phyloP scores from a whole-genome alignment of 2,329 filamentous ascomycete species.

The Talaromyces pinophilus region DNA sequence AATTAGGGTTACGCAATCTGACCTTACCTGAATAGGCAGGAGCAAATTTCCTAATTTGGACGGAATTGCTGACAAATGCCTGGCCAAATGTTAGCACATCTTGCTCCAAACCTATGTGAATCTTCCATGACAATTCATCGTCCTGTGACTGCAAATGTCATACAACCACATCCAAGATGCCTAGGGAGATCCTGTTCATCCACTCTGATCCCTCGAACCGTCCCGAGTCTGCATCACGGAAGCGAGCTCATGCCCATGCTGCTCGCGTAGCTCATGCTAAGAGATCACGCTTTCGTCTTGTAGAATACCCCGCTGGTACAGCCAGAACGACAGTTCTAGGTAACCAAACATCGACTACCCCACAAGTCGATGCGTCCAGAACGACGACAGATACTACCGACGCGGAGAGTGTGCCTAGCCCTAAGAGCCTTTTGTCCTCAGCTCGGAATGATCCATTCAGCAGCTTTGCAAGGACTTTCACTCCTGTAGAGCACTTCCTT shows the following conservation, averaged over 20 bases:
- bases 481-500: slow-evolving; percentile 5
- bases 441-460: slow-evolving; percentile 11
- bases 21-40: not conserved
- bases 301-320: slow-evolving; percentile 5
- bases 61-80: not conserved
- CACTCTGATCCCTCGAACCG: not conserved
- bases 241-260: slow-evolving; percentile 12
- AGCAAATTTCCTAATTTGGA: not conserved
- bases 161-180: not conserved
- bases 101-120: not conserved
- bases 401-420: not conserved
- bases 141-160: not conserved
- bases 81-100: not conserved
- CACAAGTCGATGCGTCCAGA: not conserved
- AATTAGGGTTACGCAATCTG: not conserved
- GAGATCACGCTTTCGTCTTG: slow-evolving; percentile 9
- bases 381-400: not conserved
- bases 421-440: slow-evolving; percentile 4
- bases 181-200: slow-evolving; percentile 8
- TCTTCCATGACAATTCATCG: not conserved
- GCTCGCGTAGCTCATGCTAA: slow-evolving; percentile 14
- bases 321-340: not conserved
- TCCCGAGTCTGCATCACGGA: not conserved
- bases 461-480: slow-evolving; percentile 4
- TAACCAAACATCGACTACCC: not conserved